Evolutionary conservation across 1,284 basidiomycete species (phyloP).

Genomic region (Pterulicium gracile): DNA sequence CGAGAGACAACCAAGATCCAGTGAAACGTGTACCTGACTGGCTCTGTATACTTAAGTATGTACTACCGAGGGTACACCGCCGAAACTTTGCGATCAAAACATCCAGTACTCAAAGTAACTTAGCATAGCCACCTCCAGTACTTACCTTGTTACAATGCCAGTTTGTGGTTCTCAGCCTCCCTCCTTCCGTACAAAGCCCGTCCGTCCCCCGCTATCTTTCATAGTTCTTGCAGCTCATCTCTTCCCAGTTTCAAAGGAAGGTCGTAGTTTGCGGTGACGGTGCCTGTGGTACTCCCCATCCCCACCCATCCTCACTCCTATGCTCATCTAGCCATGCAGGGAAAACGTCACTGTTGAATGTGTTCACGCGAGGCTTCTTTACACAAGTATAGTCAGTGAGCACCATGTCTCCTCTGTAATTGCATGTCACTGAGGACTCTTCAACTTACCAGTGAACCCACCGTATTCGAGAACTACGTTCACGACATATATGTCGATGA

Average conservation of each 20-base stretch:
- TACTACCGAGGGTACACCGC: too few relatives aligned
- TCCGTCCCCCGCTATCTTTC: conserved; percentile 18
- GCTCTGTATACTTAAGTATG: too few relatives aligned
- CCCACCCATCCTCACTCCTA: conserved; percentile 13
- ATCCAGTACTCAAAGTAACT: too few relatives aligned
- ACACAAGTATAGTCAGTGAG: conserved; percentile 81
- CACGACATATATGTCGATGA: conserved; percentile 79
- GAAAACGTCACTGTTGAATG: conserved; percentile 77
- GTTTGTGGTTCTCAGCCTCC: conserved; percentile 41
- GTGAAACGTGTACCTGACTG: too few relatives aligned
- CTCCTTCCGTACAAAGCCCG: conserved; percentile 42
- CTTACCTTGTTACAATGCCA: conserved; percentile 26
- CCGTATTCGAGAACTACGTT: conserved; percentile 90
- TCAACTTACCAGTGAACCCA: conserved; percentile 58
- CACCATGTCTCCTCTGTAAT: conserved; percentile 2
- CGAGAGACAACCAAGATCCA: neutral
- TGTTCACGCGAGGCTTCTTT: conserved; percentile 80
- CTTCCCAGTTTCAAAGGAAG: conserved; percentile 49
- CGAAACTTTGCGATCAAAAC: too few relatives aligned
- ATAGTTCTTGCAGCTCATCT: neutral
- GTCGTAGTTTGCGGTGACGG: conserved; percentile 87
- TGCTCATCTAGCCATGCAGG: conserved; percentile 30
- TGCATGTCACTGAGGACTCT: conserved; percentile 1
- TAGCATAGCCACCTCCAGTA: too few relatives aligned
- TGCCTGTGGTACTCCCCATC: conserved; percentile 59